A percentile compares a stretch with the other conserved stretches of the same genome.
Conservation (phyloP, 352 stramenopile genomes). For the Globisporangium ultimum region DNA sequence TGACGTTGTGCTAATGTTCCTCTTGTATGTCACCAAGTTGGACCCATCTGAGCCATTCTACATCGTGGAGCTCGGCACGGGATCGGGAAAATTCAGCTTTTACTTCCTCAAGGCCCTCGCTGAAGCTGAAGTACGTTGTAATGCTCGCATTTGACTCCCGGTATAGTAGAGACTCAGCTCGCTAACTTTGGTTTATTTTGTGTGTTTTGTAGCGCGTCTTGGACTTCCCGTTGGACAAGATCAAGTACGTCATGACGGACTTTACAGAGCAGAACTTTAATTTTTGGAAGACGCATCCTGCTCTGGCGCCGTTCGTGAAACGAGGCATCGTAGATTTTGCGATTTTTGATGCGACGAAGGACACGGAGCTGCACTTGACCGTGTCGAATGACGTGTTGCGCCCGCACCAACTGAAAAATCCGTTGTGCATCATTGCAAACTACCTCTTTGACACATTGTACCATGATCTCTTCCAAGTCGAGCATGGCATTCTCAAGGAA, state of each 20-base stretch:
- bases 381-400: constrained; percentile 51
- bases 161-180: too few relatives aligned
- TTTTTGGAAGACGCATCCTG: constrained; percentile 90
- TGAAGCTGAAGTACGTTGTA: constrained; percentile 37
- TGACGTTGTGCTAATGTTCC: background rate
- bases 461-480: constrained; percentile 89
- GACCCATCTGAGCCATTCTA: constrained; percentile 87
- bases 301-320: constrained; percentile 81
- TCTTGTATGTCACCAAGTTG: constrained; percentile 23
- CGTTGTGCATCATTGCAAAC: constrained; percentile 91
- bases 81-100: constrained; percentile 94
- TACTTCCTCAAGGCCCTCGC: constrained; percentile 91
- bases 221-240: constrained; percentile 87
- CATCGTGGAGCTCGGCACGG: constrained; percentile 92
- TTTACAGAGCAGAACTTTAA: constrained; percentile 93
- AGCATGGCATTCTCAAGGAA: constrained; percentile 84
- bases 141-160: too few relatives aligned
- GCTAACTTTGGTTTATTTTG: background rate
- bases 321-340: constrained; percentile 89
- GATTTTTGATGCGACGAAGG: constrained; percentile 92
- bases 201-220: constrained; percentile 43
- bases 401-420: constrained; percentile 68
- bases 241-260: constrained; percentile 95
- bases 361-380: constrained; percentile 75
- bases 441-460: constrained; percentile 95